phyloP scores from a whole-genome alignment of 108 stramenopile species.

The Ochromonas danica region DNA sequence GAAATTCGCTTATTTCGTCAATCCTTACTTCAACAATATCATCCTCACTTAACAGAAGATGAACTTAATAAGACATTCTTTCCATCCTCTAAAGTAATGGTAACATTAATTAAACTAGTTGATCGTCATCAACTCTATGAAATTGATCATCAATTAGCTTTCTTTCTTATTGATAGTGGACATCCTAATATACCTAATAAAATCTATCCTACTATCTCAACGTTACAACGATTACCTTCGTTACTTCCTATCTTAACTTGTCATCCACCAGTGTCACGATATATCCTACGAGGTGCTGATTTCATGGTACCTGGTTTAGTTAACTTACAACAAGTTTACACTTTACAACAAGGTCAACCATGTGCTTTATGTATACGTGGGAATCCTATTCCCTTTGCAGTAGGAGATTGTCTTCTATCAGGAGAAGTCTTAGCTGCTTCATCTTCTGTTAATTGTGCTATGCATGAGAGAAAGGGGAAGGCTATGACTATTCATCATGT shows the following conservation, averaged over 20 bases:
- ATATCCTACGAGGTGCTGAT: constrained; percentile 14
- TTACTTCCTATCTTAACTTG: background rate
- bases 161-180: too few species aligned
- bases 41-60: background rate
- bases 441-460: background rate
- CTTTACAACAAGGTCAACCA: background rate
- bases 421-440: background rate
- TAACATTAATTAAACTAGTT: background rate
- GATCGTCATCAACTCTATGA: background rate
- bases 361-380: background rate
- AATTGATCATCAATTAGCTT: background rate
- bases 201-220: background rate
- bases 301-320: constrained; percentile 31
- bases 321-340: background rate
- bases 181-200: background rate
- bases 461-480: constrained; percentile 19
- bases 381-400: constrained; percentile 34
- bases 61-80: background rate
- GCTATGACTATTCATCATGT: constrained; percentile 1
- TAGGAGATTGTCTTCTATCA: background rate
- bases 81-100: background rate
- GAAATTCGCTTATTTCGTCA: background rate
- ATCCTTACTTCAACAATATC: background rate
- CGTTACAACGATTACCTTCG: background rate
- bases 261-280: constrained; percentile 18